Percentiles rank a stretch among this genome's conserved stretches.
Conservation (phyloP, 2,329 filamentous ascomycete genomes). For the Pseudopyricularia cyperi region DNA sequence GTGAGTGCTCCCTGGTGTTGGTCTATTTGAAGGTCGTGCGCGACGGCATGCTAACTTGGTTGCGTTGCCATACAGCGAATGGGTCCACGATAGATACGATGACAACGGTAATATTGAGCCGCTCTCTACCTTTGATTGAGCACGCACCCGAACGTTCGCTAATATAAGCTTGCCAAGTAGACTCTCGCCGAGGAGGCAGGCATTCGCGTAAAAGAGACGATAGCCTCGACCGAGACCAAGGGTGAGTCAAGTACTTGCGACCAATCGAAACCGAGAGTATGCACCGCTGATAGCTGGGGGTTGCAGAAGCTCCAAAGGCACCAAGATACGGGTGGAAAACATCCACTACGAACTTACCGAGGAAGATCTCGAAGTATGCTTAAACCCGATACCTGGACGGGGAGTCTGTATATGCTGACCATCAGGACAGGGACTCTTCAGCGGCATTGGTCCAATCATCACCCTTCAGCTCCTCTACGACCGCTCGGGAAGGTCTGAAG, state of each 20-base stretch:
- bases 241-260: not conserved
- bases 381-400: not conserved
- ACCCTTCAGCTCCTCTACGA: constrained; percentile 69
- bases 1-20: constrained; percentile 29
- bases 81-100: constrained; percentile 87
- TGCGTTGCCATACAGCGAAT: constrained; percentile 46
- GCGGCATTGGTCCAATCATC: constrained; percentile 58
- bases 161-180: not conserved
- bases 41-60: not conserved
- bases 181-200: constrained; percentile 1
- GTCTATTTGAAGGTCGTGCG: not conserved
- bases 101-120: constrained; percentile 42
- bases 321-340: constrained; percentile 76
- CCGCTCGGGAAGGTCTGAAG: constrained; percentile 76
- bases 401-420: constrained; percentile 11
- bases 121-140: not conserved
- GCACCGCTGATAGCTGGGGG: not conserved
- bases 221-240: not conserved
- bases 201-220: not conserved
- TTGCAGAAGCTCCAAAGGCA: constrained; percentile 25
- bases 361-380: constrained; percentile 60
- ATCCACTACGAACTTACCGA: constrained; percentile 85
- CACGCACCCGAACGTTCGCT: not conserved
- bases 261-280: too few relatives aligned
- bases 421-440: constrained; percentile 59